Percentiles rank a stretch among this genome's conserved stretches.
Evolutionary conservation across 176 grass and related monocot species (phyloP).

Genomic region (Oryza coarctata): DNA sequence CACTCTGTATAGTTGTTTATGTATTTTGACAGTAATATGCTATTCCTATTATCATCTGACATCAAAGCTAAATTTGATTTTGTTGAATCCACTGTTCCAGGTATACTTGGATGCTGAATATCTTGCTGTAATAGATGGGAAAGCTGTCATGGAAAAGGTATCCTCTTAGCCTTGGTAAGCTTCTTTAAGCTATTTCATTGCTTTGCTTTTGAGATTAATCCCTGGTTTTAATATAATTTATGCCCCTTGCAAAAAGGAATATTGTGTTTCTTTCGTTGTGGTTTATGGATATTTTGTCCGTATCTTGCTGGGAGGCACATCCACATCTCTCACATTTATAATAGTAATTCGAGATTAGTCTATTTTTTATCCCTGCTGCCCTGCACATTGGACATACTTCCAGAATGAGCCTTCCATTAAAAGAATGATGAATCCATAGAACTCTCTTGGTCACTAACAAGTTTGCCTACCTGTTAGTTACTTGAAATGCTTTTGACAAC

Average conservation of each 20-base stretch:
- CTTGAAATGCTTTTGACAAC: neutral
- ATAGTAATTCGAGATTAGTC: conserved; percentile 5
- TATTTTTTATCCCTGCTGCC: neutral
- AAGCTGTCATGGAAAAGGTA: conserved; percentile 68
- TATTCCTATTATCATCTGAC: conserved; percentile 17
- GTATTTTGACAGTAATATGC: conserved; percentile 12
- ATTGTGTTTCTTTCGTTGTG: conserved; percentile 11
- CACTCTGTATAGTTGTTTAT: neutral
- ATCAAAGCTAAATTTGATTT: conserved; percentile 29
- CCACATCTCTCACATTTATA: neutral
- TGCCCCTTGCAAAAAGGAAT: conserved; percentile 11
- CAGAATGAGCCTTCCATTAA: conserved; percentile 19
- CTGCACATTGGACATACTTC: neutral
- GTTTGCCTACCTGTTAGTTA: neutral
- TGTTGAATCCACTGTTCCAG: conserved; percentile 38
- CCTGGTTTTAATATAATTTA: neutral
- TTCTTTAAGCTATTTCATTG: conserved; percentile 35
- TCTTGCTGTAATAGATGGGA: conserved; percentile 45
- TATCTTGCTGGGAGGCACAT: conserved; percentile 15
- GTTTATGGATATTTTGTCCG: neutral
- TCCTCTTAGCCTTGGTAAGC: conserved; percentile 56
- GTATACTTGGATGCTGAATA: conserved; percentile 70
- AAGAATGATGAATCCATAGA: neutral
- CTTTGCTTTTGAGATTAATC: conserved; percentile 15
- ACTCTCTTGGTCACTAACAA: conserved; percentile 5